Percentiles rank a stretch among this genome's conserved stretches.
Conservation (phyloP, 306 rosid genomes). For the Malus asiatica region DNA sequence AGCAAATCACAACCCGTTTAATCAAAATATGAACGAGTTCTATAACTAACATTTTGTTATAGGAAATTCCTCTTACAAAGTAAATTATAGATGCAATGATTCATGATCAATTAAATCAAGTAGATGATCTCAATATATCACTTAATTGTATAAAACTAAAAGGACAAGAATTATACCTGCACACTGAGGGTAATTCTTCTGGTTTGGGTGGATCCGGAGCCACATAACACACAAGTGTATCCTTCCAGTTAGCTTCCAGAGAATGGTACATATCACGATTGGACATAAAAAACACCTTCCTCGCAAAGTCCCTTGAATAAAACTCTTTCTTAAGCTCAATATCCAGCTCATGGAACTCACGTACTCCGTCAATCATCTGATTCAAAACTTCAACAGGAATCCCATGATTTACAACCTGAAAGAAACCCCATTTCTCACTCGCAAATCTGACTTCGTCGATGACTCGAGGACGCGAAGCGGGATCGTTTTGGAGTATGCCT, state of each 20-base stretch:
- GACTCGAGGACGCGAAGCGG: neutral
- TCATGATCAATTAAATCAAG: neutral
- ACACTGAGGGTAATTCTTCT: conserved; percentile 32
- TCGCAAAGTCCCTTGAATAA: conserved; percentile 16
- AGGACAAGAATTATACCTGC: conserved; percentile 26
- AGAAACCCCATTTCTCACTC: conserved; percentile 39
- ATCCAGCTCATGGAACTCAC: conserved; percentile 35
- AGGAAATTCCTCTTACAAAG: too few species aligned
- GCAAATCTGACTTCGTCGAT: conserved; percentile 27
- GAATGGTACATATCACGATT: conserved; percentile 25
- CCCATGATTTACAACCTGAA: conserved; percentile 43
- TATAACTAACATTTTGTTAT: too few species aligned
- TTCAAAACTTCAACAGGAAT: conserved; percentile 21
- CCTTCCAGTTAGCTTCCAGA: conserved; percentile 39
- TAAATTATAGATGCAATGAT: too few species aligned
- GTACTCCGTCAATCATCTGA: conserved; percentile 25
- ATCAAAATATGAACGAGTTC: too few species aligned
- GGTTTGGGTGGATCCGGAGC: conserved; percentile 36
- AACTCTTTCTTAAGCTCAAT: conserved; percentile 24
- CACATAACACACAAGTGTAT: conserved; percentile 5
- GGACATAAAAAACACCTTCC: conserved; percentile 6
- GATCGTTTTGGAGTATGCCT: neutral
- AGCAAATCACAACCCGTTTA: too few species aligned
- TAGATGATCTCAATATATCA: too few species aligned
- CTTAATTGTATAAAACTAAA: too few species aligned